Conservation (phyloP, 768 basidiomycete species). For the Mrakia frigida region DNA sequence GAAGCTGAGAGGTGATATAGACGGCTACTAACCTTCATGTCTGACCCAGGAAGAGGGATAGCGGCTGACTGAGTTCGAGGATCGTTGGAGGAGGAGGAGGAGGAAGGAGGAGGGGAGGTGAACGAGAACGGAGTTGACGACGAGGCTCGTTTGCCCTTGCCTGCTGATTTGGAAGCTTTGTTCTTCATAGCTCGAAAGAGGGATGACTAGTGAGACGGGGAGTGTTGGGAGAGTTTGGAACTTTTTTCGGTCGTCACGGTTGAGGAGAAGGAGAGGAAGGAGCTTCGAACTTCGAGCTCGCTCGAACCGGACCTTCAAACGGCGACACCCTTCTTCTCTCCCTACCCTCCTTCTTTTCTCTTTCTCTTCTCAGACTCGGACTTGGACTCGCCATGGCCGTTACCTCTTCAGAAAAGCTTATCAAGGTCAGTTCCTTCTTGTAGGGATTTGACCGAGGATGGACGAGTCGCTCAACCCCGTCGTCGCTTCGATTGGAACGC, state of each 20-base stretch:
- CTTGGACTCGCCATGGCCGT: slow-evolving; percentile 20
- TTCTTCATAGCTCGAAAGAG: neutral
- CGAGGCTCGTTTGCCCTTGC: no score
- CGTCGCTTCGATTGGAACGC: neutral
- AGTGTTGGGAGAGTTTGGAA: neutral
- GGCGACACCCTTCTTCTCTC: neutral
- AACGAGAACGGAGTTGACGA: slow-evolving; percentile 5
- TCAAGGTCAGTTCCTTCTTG: slow-evolving; percentile 22
- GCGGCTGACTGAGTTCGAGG: neutral
- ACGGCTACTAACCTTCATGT: neutral
- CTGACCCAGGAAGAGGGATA: slow-evolving; percentile 7
- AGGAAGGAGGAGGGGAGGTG: neutral
- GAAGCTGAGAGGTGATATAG: neutral
- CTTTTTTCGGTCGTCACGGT: neutral
- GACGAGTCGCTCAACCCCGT: no score
- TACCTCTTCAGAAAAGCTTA: slow-evolving; percentile 33
- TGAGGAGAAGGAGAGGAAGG: neutral
- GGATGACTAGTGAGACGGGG: neutral
- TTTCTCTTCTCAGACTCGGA: neutral
- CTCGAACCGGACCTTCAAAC: neutral
- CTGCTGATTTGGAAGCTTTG: neutral
- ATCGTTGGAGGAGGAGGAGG: neutral
- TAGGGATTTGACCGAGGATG: neutral
- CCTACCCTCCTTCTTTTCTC: slow-evolving; percentile 12
- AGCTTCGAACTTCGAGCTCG: neutral